Conservation (phyloP, 2,329 filamentous ascomycete species). For the Thielaviopsis euricoi region DNA sequence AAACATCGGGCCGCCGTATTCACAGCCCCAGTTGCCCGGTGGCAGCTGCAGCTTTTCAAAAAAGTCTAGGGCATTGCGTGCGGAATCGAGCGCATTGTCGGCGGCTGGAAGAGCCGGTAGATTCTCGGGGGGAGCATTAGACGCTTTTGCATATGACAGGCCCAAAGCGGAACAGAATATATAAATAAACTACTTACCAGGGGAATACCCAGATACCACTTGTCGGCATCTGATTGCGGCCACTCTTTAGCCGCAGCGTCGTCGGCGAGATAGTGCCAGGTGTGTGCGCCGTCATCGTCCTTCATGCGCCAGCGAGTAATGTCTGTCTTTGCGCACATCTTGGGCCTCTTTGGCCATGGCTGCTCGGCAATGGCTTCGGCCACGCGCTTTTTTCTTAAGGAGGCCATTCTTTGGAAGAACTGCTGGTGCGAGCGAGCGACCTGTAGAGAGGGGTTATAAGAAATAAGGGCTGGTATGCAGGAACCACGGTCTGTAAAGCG, state of each 20-base stretch:
- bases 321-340: conserved; percentile 50
- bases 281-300: conserved; percentile 71
- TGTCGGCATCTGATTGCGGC: conserved; percentile 82
- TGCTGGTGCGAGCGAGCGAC: too few relatives aligned
- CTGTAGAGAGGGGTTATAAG: not conserved
- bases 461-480: too few relatives aligned
- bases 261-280: conserved; percentile 82
- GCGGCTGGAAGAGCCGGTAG: conserved; percentile 56
- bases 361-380: conserved; percentile 22
- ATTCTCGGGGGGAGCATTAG: conserved; percentile 33
- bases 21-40: conserved; percentile 88
- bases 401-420: conserved; percentile 2
- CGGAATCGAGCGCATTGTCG: conserved; percentile 58
- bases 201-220: conserved; percentile 67
- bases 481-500: too few relatives aligned
- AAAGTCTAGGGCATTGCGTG: conserved; percentile 70
- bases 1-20: conserved; percentile 97
- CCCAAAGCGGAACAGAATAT: conserved; percentile 2
- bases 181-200: conserved; percentile 45
- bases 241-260: conserved; percentile 53
- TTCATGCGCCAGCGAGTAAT: conserved; percentile 62
- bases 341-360: conserved; percentile 28
- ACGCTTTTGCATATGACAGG: not conserved
- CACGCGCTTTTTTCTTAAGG: conserved; percentile 25
- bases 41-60: conserved; percentile 80